phyloP scores from a whole-genome alignment of 495 filamentous ascomycete genomes.

The Aspergillus sparsus region DNA sequence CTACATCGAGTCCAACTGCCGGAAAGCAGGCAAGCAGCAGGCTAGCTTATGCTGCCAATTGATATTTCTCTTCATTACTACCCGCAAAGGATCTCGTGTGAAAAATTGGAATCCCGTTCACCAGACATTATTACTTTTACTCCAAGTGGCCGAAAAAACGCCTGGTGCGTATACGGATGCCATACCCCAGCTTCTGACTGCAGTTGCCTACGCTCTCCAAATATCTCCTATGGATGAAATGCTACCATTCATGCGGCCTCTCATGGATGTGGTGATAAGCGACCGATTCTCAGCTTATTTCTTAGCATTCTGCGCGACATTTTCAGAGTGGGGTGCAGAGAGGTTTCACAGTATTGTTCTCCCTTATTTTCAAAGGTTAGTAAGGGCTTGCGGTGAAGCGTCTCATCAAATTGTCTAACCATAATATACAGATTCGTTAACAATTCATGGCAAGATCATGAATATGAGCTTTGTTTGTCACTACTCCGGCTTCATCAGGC shows the following conservation, averaged over 20 bases:
- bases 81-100: conserved; percentile 76
- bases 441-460: conserved; percentile 67
- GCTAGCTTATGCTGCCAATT: conserved; percentile 58
- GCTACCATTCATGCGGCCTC: conserved; percentile 62
- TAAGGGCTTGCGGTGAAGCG: neutral
- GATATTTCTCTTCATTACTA: conserved; percentile 67
- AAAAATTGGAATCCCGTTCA: conserved; percentile 69
- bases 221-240: conserved; percentile 78
- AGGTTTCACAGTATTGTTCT: conserved; percentile 75
- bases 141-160: conserved; percentile 46
- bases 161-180: conserved; percentile 44
- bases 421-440: conserved; percentile 61
- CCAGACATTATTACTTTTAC: conserved; percentile 54
- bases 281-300: conserved; percentile 67
- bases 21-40: conserved; percentile 38
- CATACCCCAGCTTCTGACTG: conserved; percentile 60
- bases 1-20: conserved; percentile 41
- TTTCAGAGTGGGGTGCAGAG: conserved; percentile 69
- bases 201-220: conserved; percentile 67
- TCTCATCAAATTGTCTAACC: conserved; percentile 10
- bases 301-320: conserved; percentile 78
- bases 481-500: conserved; percentile 66
- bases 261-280: conserved; percentile 64
- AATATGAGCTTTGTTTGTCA: conserved; percentile 66
- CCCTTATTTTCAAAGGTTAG: conserved; percentile 76